phyloP scores from a whole-genome alignment of 129 eudicot species.

The Oenanthe sinensis region DNA sequence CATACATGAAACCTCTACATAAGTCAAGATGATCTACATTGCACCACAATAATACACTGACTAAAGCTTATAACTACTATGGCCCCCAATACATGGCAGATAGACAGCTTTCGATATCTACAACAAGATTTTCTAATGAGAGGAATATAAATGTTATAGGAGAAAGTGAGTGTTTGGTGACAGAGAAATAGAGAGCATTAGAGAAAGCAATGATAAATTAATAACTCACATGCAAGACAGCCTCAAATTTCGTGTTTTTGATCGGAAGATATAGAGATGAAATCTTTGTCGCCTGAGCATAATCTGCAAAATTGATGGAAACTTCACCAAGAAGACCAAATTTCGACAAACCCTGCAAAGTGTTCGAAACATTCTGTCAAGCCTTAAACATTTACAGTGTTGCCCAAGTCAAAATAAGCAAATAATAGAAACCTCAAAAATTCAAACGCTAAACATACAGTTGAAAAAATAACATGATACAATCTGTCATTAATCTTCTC shows the following conservation, averaged over 20 bases:
- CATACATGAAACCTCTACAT: too few species aligned
- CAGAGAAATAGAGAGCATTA: not conserved
- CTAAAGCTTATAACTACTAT: too few species aligned
- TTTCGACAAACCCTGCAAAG: constrained; percentile 65
- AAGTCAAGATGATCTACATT: too few species aligned
- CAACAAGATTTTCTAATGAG: too few species aligned
- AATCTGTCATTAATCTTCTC: too few species aligned
- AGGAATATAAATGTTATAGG: too few species aligned
- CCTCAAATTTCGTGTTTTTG: constrained; percentile 50
- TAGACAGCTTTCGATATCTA: too few species aligned
- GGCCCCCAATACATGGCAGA: too few species aligned
- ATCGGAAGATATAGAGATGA: constrained; percentile 68
- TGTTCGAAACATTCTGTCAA: not conserved
- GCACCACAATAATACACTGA: too few species aligned
- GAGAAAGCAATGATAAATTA: not conserved
- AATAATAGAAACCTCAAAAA: not conserved
- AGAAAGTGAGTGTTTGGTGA: not conserved
- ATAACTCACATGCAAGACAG: constrained; percentile 62
- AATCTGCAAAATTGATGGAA: constrained; percentile 69
- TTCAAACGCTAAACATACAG: too few species aligned
- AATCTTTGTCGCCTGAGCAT: constrained; percentile 58
- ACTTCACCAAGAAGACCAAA: constrained; percentile 85
- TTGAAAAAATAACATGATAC: too few species aligned
- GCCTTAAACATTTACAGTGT: constrained; percentile 5
- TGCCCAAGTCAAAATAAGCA: constrained; percentile 23